A percentile compares a stretch with the other conserved stretches of the same genome.
phyloP scores from a whole-genome alignment of 2,329 filamentous ascomycete genomes.

The Ceratocystis huliohia region DNA sequence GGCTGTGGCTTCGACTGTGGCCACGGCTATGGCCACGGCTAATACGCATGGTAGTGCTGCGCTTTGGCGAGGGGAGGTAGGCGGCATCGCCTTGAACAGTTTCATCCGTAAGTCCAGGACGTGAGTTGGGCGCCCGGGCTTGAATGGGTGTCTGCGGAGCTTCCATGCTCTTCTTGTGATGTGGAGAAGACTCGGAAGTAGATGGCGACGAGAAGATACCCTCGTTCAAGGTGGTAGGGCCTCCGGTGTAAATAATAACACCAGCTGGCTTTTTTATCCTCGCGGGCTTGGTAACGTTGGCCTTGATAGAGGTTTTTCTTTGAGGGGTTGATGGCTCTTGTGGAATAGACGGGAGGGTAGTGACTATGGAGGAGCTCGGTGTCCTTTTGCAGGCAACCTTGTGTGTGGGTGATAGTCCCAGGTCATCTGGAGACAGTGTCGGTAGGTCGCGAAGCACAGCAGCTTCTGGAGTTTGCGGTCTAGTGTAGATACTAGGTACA shows the following conservation, averaged over 20 bases:
- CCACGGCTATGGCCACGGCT: constrained; percentile 29
- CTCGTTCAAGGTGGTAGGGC: constrained; percentile 3
- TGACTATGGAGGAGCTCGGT: constrained; percentile 19
- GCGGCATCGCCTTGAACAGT: constrained; percentile 47
- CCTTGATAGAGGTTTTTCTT: background rate
- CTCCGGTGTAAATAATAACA: constrained; percentile 41
- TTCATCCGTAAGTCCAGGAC: constrained; percentile 50
- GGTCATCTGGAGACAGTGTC: background rate
- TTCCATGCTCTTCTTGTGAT: constrained; percentile 34
- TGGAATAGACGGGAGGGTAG: constrained; percentile 23
- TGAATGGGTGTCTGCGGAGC: constrained; percentile 36
- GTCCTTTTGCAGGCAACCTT: constrained; percentile 17
- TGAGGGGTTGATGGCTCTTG: constrained; percentile 26
- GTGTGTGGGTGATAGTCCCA: background rate
- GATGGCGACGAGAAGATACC: constrained; percentile 23
- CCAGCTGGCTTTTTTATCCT: constrained; percentile 36
- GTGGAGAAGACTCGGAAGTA: constrained; percentile 26
- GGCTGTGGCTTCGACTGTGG: background rate
- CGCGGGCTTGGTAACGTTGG: constrained; percentile 23
- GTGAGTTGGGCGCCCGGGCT: constrained; percentile 49
- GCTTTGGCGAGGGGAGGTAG: constrained; percentile 41
- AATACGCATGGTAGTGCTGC: constrained; percentile 41
- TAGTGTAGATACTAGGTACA: background rate
- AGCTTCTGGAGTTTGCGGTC: background rate
- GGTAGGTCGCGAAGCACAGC: background rate